These are phyloP conservation scores for Arachis stenosperma DNA, from an alignment of 306 rosid genomes.

Conservation along the genomic window DNA sequence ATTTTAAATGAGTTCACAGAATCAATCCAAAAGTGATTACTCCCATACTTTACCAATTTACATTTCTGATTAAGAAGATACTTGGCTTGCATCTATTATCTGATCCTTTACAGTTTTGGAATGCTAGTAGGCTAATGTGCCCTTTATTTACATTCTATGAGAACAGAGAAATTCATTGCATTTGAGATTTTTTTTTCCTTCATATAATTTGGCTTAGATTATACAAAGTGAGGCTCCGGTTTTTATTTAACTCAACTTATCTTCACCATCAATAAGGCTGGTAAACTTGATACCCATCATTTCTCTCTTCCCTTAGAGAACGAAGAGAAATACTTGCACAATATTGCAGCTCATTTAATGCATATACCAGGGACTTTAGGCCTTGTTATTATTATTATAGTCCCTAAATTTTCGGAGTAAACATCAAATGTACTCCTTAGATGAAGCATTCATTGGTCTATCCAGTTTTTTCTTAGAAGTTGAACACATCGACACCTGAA, in stretches of 20 bases:
- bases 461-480: constrained; percentile 22
- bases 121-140: not conserved
- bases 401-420: too few relatives aligned
- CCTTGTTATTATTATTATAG: too few relatives aligned
- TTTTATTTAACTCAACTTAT: not conserved
- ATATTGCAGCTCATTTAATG: too few relatives aligned
- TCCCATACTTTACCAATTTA: too few relatives aligned
- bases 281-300: not conserved
- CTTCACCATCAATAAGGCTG: not conserved
- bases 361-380: too few relatives aligned
- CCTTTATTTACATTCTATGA: not conserved
- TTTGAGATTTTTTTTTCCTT: not conserved
- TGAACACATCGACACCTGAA: not conserved
- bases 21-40: too few relatives aligned
- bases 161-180: constrained; percentile 6
- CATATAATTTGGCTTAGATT: not conserved
- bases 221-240: not conserved
- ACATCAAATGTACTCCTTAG: too few relatives aligned
- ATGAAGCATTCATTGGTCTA: not conserved
- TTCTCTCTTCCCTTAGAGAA: too few relatives aligned
- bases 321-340: not conserved
- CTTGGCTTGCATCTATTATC: not conserved
- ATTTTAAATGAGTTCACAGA: too few relatives aligned
- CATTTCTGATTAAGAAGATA: too few relatives aligned
- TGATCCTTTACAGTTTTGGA: not conserved